Base-by-base conservation (phyloP, 768 basidiomycete genomes). In the Termitomyces eurrhizus region DNA sequence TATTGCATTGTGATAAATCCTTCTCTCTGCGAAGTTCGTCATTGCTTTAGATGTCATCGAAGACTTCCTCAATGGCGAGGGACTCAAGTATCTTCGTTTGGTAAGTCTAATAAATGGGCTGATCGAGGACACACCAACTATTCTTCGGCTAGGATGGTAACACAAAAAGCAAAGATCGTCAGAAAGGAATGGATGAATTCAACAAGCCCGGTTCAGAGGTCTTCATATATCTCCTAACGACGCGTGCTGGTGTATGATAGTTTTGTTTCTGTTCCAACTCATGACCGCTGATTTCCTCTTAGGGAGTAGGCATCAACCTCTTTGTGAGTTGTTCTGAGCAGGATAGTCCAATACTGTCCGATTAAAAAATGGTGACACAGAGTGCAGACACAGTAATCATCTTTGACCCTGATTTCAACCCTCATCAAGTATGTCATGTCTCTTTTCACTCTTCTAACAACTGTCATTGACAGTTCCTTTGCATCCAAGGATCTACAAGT, bases 401-500 rank as follows among this genome's bases (percentile, higher is more conserved):
- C 57, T 92, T 88, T 66, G 96, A 99, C 69, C 94, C 95, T 0
- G 97, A 99, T 76, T 99, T 95, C 73, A 99, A 99, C 68, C 96
- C 96, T n/a, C 94, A 97, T 74, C 90, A 90, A 80, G 89, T 89
- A 51, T 32, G 81, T 72, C 16, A 18, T 18, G 48, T n/a, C 21
- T 52, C 42, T 52, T n/a, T 48, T 14, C 8, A 46, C 46, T 32
- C 44, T 9, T 55, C 7, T 14, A 45, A 36, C 21, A 24, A 9
- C 9, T 29, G 2, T 32, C 11, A 21, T 46, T 32, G 24, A 52
- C 21, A 56, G 39, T 24, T 32, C 44, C 29, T 32, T 57, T n/a
- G 32, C 50, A 16, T 24, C 32, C 26, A 49, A 90, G 89, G 94
- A 95, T 75, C 78, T 95, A 53, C 94, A 96, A 84, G 93, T 92